Percentiles rank a stretch among this genome's conserved stretches.
Conservation (phyloP, 116 monocot genomes). For the Iris pallida region DNA sequence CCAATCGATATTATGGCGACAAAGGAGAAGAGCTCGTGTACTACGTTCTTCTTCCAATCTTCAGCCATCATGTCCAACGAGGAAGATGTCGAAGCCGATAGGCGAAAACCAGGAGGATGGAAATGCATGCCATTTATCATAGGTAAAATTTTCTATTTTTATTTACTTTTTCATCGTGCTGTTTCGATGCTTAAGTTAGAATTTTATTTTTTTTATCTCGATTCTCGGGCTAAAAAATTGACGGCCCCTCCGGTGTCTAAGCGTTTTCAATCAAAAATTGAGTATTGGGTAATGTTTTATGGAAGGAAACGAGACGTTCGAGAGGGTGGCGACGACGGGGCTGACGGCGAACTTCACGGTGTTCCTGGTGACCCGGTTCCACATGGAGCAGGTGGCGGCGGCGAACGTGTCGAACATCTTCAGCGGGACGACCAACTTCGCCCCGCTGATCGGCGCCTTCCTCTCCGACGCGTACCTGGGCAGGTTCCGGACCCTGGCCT, state of each 20-base stretch:
- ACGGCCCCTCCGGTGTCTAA: too few species aligned
- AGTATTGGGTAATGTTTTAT: background rate
- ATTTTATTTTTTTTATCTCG: background rate
- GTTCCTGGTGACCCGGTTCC: slow-evolving; percentile 16
- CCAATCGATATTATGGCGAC: too few species aligned
- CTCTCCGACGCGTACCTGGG: slow-evolving; percentile 32
- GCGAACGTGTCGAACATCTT: slow-evolving; percentile 24
- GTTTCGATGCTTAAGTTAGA: background rate
- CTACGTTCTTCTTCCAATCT: too few species aligned
- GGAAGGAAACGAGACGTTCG: slow-evolving; percentile 31
- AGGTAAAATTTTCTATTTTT: background rate
- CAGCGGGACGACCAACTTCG: slow-evolving; percentile 17
- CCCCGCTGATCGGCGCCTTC: slow-evolving; percentile 34
- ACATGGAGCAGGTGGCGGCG: slow-evolving; percentile 21
- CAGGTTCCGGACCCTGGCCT: slow-evolving; percentile 26
- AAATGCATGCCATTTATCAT: slow-evolving; percentile 23
- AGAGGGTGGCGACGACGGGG: slow-evolving; percentile 27
- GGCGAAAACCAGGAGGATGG: slow-evolving; percentile 8
- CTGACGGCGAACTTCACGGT: slow-evolving; percentile 30
- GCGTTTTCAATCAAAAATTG: too few species aligned
- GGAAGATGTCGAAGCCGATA: background rate
- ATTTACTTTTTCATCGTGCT: background rate
- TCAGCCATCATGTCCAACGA: background rate
- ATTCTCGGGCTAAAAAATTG: too few species aligned
- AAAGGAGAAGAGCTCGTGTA: too few species aligned